These are phyloP conservation scores for Bipolaris zeicola DNA, from an alignment of 2,329 filamentous ascomycete species.

Conservation along the genomic window DNA sequence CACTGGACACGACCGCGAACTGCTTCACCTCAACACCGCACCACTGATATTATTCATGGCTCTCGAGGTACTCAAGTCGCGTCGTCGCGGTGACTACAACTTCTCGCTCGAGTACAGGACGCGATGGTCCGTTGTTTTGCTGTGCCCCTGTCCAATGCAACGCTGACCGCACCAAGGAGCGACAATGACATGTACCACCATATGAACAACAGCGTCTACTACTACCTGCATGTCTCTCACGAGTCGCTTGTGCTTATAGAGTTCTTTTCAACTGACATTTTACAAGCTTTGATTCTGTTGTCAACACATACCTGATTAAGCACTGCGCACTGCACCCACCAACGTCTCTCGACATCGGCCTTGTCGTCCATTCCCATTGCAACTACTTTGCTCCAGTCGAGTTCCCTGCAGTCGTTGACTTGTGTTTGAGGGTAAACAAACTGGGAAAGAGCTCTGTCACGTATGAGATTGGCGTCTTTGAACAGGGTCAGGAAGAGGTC, in stretches of 20 bases:
- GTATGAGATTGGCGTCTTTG: conserved; percentile 89
- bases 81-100: conserved; percentile 73
- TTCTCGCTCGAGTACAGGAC: conserved; percentile 83
- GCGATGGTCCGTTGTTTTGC: conserved; percentile 68
- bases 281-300: conserved; percentile 75
- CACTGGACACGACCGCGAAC: background rate
- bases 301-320: conserved; percentile 86
- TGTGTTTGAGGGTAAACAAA: conserved; percentile 81
- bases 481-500: conserved; percentile 71
- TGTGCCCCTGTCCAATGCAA: background rate
- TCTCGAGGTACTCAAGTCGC: conserved; percentile 57
- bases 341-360: conserved; percentile 72
- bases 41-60: conserved; percentile 29
- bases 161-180: conserved; percentile 57
- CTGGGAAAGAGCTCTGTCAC: conserved; percentile 85
- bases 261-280: conserved; percentile 2
- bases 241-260: background rate
- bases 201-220: conserved; percentile 89
- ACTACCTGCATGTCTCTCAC: conserved; percentile 64
- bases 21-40: background rate
- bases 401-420: conserved; percentile 81
- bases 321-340: conserved; percentile 75
- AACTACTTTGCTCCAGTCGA: conserved; percentile 83
- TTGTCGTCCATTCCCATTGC: conserved; percentile 84
- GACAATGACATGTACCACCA: conserved; percentile 97